Evolutionary conservation across 768 basidiomycete genomes (phyloP).

Genomic region (Lactarius evosmus): DNA sequence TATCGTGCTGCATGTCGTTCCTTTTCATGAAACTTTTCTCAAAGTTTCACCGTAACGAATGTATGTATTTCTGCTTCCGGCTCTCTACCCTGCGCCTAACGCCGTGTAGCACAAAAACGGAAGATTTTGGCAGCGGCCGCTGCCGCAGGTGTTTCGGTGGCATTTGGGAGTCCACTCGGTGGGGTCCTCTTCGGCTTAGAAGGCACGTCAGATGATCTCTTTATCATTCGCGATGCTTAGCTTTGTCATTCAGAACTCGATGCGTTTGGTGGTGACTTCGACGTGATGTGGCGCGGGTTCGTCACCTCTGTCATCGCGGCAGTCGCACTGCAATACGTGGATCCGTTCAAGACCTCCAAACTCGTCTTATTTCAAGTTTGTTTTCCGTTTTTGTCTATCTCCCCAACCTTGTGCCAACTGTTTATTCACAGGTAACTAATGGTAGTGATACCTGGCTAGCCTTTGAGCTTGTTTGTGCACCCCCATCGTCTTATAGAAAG

Average conservation of each 20-base stretch:
- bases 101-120: slow-evolving; percentile 62
- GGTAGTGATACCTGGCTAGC: slow-evolving; percentile 62
- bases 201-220: slow-evolving; percentile 35
- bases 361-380: slow-evolving; percentile 73
- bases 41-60: slow-evolving; percentile 76
- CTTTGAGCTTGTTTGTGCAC: slow-evolving; percentile 58
- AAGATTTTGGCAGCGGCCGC: slow-evolving; percentile 80
- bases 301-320: slow-evolving; percentile 86
- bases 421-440: slow-evolving; percentile 47
- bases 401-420: background rate
- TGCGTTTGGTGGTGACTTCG: slow-evolving; percentile 65
- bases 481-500: background rate
- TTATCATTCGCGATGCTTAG: slow-evolving; percentile 2
- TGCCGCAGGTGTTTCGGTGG: slow-evolving; percentile 83
- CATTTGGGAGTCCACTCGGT: slow-evolving; percentile 84
- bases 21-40: slow-evolving; percentile 62
- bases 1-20: slow-evolving; percentile 78
- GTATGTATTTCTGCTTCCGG: slow-evolving; percentile 35
- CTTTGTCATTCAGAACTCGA: slow-evolving; percentile 49
- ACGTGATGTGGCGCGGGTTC: slow-evolving; percentile 85
- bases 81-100: background rate
- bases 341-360: slow-evolving; percentile 84
- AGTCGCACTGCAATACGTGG: slow-evolving; percentile 76
- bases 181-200: slow-evolving; percentile 85
- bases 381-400: background rate